A percentile compares a stretch with the other conserved stretches of the same genome.
These are phyloP conservation scores for Heterobasidion occidentale DNA, from an alignment of 1,284 basidiomycete species.

Conservation along the genomic window DNA sequence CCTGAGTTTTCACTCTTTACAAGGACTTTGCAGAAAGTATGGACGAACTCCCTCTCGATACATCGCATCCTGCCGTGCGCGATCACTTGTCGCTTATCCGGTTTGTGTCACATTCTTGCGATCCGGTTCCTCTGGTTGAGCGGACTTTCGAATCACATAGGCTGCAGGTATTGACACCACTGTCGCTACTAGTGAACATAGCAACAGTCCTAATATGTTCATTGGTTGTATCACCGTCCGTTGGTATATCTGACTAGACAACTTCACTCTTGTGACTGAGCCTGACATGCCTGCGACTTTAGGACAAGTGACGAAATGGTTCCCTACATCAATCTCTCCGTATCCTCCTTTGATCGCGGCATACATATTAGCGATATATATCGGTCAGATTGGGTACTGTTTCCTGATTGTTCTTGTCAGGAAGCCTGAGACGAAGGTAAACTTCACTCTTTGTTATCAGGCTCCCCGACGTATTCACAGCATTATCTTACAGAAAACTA, in stretches of 20 bases:
- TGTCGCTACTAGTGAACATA: slow-evolving; percentile 68
- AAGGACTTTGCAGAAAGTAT: not conserved
- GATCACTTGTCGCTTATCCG: slow-evolving; percentile 52
- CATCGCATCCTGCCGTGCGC: slow-evolving; percentile 39
- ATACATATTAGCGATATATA: slow-evolving; percentile 58
- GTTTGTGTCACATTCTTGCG: slow-evolving; percentile 13
- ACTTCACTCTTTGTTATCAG: slow-evolving; percentile 3
- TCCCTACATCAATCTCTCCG: slow-evolving; percentile 72
- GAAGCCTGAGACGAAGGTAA: slow-evolving; percentile 77
- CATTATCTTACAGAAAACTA: slow-evolving; percentile 35
- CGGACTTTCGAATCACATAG: slow-evolving; percentile 25
- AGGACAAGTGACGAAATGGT: slow-evolving; percentile 47
- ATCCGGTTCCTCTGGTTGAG: not conserved
- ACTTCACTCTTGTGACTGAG: not conserved
- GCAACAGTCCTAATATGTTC: slow-evolving; percentile 52
- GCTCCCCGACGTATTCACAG: not conserved
- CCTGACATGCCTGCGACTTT: not conserved
- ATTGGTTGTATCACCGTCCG: slow-evolving; percentile 44
- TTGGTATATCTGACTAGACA: slow-evolving; percentile 26
- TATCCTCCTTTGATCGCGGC: slow-evolving; percentile 25
- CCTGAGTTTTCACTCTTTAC: not conserved
- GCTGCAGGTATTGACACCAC: slow-evolving; percentile 71
- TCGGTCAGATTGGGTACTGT: slow-evolving; percentile 75
- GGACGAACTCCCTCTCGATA: slow-evolving; percentile 32
- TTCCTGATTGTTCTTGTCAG: slow-evolving; percentile 62